Conservation (phyloP, 176 grass and related monocot species). For the Alloteropsis semialata region DNA sequence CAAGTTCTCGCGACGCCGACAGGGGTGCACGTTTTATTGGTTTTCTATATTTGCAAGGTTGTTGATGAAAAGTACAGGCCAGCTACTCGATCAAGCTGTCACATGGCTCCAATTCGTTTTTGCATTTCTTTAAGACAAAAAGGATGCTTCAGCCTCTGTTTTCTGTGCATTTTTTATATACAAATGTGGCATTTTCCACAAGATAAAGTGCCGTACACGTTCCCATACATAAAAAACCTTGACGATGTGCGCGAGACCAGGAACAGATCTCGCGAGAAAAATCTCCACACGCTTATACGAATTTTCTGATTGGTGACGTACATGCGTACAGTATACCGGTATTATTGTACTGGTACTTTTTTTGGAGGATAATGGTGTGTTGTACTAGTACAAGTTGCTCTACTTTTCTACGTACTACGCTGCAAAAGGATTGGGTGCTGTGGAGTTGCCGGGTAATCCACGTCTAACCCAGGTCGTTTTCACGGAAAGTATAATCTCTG, state of each 20-base stretch:
- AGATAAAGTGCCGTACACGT: constrained; percentile 4
- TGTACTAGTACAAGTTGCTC: background rate
- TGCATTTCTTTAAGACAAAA: background rate
- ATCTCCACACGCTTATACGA: no score
- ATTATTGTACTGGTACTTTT: background rate
- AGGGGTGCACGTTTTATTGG: constrained; percentile 26
- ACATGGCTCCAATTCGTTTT: constrained; percentile 12
- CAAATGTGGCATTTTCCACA: background rate
- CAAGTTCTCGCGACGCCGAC: background rate
- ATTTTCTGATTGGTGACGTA: background rate
- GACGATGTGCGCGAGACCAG: background rate
- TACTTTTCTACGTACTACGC: background rate
- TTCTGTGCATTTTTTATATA: background rate
- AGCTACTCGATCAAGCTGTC: background rate
- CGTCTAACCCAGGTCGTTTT: background rate
- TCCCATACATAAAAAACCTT: background rate
- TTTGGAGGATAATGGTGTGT: background rate
- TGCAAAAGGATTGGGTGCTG: background rate
- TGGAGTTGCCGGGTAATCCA: constrained; percentile 12
- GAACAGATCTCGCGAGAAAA: background rate
- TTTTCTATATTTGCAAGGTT: constrained; percentile 26
- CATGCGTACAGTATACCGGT: background rate
- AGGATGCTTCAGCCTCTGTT: background rate
- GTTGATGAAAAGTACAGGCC: background rate
- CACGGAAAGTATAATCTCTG: background rate